Evolutionary conservation across 2,329 filamentous ascomycete species (phyloP), one percentile per base, ranked within the genome.

Genomic region (Metarhizium sp.): DNA sequence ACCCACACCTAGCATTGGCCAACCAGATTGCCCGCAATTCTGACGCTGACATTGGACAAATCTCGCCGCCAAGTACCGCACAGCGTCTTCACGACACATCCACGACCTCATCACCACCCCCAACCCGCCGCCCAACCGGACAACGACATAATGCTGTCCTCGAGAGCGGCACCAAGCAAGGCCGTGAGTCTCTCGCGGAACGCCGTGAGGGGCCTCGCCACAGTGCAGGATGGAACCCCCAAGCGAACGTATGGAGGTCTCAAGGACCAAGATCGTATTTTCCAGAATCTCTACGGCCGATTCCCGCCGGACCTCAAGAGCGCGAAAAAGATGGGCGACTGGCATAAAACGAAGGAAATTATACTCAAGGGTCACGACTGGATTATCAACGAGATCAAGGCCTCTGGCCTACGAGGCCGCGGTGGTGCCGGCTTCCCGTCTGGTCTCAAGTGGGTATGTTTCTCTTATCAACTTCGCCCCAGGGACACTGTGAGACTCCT

Each of bases 331-430:
- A 95, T 95, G 81, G 94, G 94, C 65, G 94, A 97, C 74, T 99
- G 94, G 94, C 85, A 99, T 79, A 96, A 95, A 82, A 99, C 94
- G 55, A 99, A 99, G 82, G 94, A 99, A 73, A 99, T 99, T 57
- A 74, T 99, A 57, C 76, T 90, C 64, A 99, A 99, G 81, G 94
- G 94, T 55, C 90, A 99, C 75, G 92, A 99, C 67, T 99, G 94
- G 89, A 95, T 99, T 73, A 97, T 99, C 68, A 87, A 87, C 63
- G 94, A 99, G 76, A 84, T 99, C 76, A 99, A 99, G 82, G 85
- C 92, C 32, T 99, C 94, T 13, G 94, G 94, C 66, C 84, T 99
- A 60, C 85, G 94, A 74, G 94, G 94, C 66, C 88, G 94, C 77
- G 94, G 94, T 75, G 94, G 94, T 75, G 94, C 94, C 73, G 94